Evolutionary conservation across 2,329 filamentous ascomycete genomes (phyloP), one percentile per base, ranked within the genome.

Genomic region (Teratosphaeria nubilosa): DNA sequence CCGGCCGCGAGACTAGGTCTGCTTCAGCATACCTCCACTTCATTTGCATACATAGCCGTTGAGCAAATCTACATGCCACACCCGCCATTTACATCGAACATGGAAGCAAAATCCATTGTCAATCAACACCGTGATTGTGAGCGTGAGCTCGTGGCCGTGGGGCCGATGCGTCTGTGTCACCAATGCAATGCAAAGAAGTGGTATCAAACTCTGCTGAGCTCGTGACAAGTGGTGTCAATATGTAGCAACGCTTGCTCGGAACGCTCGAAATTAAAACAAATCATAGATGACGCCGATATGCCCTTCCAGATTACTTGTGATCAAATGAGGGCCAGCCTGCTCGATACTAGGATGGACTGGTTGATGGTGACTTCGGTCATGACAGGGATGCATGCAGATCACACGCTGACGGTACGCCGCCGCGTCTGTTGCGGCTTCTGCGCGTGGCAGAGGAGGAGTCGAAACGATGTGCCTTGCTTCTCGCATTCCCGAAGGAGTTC

Each of bases 381-480:
- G 37, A 14, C 13, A 24, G 55, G 34, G 11, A 32, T 13, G 10
- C 30, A 20, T 5, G 6, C 24, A 24, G 4, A 20, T 74, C 65
- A 80, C 10, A 80, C 76, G 62, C 76, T 79, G 56, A 78, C 76
- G 3, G 78, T 80, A 41, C 78, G 70, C 60, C 78, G 66, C 20
- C 75, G 71, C 13, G 74, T 71, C 56, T 77, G 73, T 20, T 72
- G 68, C 5, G 91, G 91, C 60, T 92, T 90, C 68, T 92, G 87
- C 16, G 91, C 91, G 70, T 95, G 90, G 65, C 91, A 95, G 59
- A 97, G 91, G 72, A 95, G 84, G 66, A 97, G 80, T 72, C 92
- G 91, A 72, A 97, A 86, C 62, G 88, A 95, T 0, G 91, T 95
- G 14, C 88, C 86, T 70, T 88, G 86, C 71, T 87, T 86, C 74